Evolutionary conservation across 1,139 yeast genomes (phyloP).

Genomic region (Pichia sp.): DNA sequence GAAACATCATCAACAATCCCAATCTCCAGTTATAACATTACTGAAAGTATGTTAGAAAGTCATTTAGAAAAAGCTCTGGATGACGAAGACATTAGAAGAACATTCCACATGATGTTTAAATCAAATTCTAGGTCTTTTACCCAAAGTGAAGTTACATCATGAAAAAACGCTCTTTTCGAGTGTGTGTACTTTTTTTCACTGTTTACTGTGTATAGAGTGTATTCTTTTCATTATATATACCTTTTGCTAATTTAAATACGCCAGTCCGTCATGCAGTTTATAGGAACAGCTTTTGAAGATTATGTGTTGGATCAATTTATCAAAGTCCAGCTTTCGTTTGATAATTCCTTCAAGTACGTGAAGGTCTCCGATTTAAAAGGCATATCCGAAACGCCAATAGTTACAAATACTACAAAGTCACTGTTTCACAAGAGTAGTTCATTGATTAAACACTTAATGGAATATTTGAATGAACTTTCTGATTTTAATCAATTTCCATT

Average conservation of each 20-base stretch:
- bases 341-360: conserved; percentile 16
- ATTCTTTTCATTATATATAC: too few relatives aligned
- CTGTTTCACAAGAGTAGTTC: conserved; percentile 12
- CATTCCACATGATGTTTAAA: too few relatives aligned
- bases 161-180: too few relatives aligned
- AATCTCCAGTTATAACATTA: not conserved
- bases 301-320: conserved; percentile 24
- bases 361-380: conserved; percentile 18
- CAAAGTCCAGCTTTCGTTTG: conserved; percentile 24
- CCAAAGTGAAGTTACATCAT: too few relatives aligned
- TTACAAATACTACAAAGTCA: conserved; percentile 6
- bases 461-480: conserved; percentile 14
- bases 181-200: too few relatives aligned
- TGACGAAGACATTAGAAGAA: not conserved
- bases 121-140: too few relatives aligned
- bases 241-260: too few relatives aligned
- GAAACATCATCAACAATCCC: not conserved
- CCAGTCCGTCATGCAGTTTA: too few relatives aligned
- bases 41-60: not conserved
- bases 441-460: conserved; percentile 19
- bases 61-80: not conserved
- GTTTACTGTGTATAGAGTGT: too few relatives aligned
- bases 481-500: conserved; percentile 16
- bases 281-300: conserved; percentile 16
- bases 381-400: conserved; percentile 19